Evolutionary conservation across 768 basidiomycete genomes (phyloP), one percentile per base, ranked within the genome.

Genomic region (Naganishia vaughanmartiniae): DNA sequence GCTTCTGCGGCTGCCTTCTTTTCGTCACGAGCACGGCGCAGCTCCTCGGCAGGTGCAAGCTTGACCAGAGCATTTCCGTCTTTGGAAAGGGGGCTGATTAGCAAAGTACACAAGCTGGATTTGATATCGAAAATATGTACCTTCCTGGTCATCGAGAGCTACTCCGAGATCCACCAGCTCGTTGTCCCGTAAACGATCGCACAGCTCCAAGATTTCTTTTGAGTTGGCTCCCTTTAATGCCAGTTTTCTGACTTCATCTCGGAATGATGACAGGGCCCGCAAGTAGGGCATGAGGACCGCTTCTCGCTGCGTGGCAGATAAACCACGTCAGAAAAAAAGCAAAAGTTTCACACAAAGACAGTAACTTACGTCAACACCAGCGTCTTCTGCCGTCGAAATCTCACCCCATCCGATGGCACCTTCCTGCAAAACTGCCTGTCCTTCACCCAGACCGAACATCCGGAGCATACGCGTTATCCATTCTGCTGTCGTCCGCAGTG

Each of bases 21-120:
- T 77, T 93, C 93, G 72, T 98, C 93, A 55, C 93, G 87, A 1
- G 88, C 89, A 77, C 85, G 89, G 74, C 93, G 87, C 46, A 99
- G 84, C 69, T 91, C 87, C 15, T 87, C 86, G 1, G 94, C 88
- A 46, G 91, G 84, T 30, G 94, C 91, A 53, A 98, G 84, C 81
- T 98, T 98, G 71, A 96, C 90, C 34, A 97, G 87, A 4, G 95
- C 95, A 76, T 88, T 89, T n/a, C 94, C 94, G 83, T 94, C 93
- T 93, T 73, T 21, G 9, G 34, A 34, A 28, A 65, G 42, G 28
- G 66, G 39, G 42, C 66, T 69, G 31, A 71, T 73, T 45, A 12
- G 60, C 39, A 19, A 67, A 31, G 28, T 24, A 30, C 66, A 57
- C 31, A 31, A 28, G 26, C 17, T 26, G 2, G 19, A 54, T 34